Base-by-base conservation (phyloP, 2,329 filamentous ascomycete genomes). In the Clonostachys sp. region DNA sequence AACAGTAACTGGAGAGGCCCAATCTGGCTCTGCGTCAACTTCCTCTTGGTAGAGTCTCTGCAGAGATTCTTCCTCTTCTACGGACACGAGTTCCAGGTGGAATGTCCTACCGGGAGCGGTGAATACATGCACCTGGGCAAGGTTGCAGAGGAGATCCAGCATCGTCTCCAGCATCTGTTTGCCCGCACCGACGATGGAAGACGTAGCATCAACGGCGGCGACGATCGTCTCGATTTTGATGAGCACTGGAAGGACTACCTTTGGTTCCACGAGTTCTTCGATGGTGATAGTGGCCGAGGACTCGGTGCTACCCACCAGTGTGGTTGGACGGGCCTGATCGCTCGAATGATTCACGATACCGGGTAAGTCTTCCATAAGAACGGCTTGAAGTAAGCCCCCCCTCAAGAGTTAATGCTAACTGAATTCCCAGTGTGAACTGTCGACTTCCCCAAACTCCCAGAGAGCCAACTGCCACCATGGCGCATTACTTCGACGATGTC, bases 1-100 rank as follows among this genome's bases (percentile, higher is more conserved):
- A 97, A 97, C 78, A 96, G 91, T 66, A 97, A 97, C 68, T 97
- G 92, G 92, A 83, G 92, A 70, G 92, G 87, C 1, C 92, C 94
- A 0, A 92, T 96, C 57, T 97, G 92, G 92, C 78, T 96, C 44
- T 94, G 90, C 52, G 91, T 96, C 70, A 97, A 97, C 69, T 96
- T 96, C 71, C 71, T 97, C 46, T 79, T 97, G 13, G 87, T 97
- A 39, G 92, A 97, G 66, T 92, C 91, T 7, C 79, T 96, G n/a
- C 88, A 96, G 59, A 81, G 92, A 34, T 97, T 95, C 74, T 95
- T 90, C 72, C 86, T 97, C 70, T 97, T 96, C 74, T 96, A 97
- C 61, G 92, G 92, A 50, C 87, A 88, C 50, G 80, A 83, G 14
- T 83, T 96, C 61, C 81, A 95, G 67, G 87, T 97, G 12, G 92